Percentiles rank a stretch among this genome's conserved stretches.
Conservation (phyloP, 345 rosid species). For the Eutrema yunnanense region DNA sequence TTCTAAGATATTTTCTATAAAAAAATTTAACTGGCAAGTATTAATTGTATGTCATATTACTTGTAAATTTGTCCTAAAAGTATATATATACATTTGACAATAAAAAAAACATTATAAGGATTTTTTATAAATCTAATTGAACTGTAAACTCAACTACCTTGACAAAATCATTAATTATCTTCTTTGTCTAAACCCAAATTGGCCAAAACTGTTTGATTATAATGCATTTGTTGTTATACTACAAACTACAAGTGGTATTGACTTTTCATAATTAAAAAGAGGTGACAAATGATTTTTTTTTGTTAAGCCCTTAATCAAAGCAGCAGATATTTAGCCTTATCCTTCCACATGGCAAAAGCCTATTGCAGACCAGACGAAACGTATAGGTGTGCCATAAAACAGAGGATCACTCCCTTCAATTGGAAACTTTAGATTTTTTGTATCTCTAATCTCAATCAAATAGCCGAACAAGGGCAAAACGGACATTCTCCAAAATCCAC, state of each 20-base stretch:
- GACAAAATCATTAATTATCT: too few species aligned
- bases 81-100: too few species aligned
- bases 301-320: background rate
- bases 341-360: background rate
- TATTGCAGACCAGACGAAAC: background rate
- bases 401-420: background rate
- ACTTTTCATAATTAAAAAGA: background rate
- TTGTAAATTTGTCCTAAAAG: too few species aligned
- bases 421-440: too few species aligned
- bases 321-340: conserved; percentile 23
- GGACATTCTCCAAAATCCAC: background rate
- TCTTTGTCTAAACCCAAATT: background rate
- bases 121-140: background rate
- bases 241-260: conserved; percentile 14
- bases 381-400: background rate
- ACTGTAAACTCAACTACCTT: background rate
- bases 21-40: too few species aligned
- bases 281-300: background rate
- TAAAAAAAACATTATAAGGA: too few species aligned
- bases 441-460: too few species aligned
- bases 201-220: background rate
- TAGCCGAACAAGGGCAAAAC: conserved; percentile 24
- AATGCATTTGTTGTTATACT: background rate
- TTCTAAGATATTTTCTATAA: too few species aligned
- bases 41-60: too few species aligned